phyloP scores from a whole-genome alignment of 805 yeast genomes.

The Metschnikowia picachoensis region DNA sequence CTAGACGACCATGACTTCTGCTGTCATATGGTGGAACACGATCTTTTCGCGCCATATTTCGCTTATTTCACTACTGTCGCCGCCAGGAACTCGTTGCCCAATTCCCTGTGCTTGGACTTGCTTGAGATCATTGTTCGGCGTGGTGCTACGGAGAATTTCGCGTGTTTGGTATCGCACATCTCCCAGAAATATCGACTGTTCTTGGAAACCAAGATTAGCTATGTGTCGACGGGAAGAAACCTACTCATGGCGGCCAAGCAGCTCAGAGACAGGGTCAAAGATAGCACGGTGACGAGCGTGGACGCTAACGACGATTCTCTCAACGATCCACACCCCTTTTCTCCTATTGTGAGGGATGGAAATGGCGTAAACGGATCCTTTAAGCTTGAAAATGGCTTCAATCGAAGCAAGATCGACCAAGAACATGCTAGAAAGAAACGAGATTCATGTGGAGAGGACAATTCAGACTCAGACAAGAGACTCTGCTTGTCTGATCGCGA shows the following conservation, averaged over 20 bases:
- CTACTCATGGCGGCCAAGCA: constrained; percentile 7
- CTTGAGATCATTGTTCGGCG: constrained; percentile 41
- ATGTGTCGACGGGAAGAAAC: constrained; percentile 25
- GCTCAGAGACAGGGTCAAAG: constrained; percentile 7
- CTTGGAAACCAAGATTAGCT: constrained; percentile 22
- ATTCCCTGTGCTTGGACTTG: constrained; percentile 73
- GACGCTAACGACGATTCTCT: constrained; percentile 16
- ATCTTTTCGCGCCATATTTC: constrained; percentile 49
- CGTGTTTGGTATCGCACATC: constrained; percentile 28
- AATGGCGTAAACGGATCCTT: neutral
- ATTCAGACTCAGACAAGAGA: constrained; percentile 1
- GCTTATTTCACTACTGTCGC: constrained; percentile 45
- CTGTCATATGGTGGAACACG: constrained; percentile 51
- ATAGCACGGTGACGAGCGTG: constrained; percentile 17
- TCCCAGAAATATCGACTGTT: constrained; percentile 28
- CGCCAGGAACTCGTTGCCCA: constrained; percentile 56
- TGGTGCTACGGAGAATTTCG: constrained; percentile 25
- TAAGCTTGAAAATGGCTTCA: neutral
- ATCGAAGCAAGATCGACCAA: constrained; percentile 19
- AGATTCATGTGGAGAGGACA: neutral
- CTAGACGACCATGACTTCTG: constrained; percentile 62
- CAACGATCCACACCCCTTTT: constrained; percentile 18
- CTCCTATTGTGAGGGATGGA: constrained; percentile 21
- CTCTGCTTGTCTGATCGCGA: constrained; percentile 1
- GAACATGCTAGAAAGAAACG: constrained; percentile 1